A percentile compares a stretch with the other conserved stretches of the same genome.
Conservation (phyloP, 257 asterid species). For the Penstemon newberryi region DNA sequence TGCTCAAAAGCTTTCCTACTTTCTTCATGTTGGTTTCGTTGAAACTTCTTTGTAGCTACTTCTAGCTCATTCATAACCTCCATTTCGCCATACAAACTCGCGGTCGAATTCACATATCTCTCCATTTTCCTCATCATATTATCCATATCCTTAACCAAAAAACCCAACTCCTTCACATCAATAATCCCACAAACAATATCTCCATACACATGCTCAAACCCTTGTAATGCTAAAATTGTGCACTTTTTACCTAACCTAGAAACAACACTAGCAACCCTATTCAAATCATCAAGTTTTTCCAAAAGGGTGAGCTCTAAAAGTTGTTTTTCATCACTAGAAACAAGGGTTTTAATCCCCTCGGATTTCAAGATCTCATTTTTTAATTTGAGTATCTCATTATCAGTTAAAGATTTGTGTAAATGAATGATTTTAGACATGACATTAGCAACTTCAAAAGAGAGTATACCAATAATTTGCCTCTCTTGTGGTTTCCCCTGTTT, state of each 20-base stretch:
- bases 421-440: constrained; percentile 87
- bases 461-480: constrained; percentile 61
- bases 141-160: constrained; percentile 91
- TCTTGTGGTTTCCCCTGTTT: constrained; percentile 38
- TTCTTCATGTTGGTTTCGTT: constrained; percentile 69
- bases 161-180: constrained; percentile 64
- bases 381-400: constrained; percentile 52
- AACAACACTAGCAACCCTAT: constrained; percentile 66
- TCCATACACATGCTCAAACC: constrained; percentile 89
- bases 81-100: constrained; percentile 63
- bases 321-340: constrained; percentile 58
- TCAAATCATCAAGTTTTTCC: constrained; percentile 86
- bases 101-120: constrained; percentile 59
- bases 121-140: constrained; percentile 81
- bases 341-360: constrained; percentile 60
- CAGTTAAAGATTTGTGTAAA: constrained; percentile 69
- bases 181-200: constrained; percentile 66
- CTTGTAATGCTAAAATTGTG: constrained; percentile 69
- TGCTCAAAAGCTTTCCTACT: constrained; percentile 76
- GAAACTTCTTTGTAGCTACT: constrained; percentile 73
- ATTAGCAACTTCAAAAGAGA: constrained; percentile 95
- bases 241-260: constrained; percentile 93
- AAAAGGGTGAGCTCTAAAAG: constrained; percentile 67
- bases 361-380: constrained; percentile 74
- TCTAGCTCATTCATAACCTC: constrained; percentile 80